Evolutionary conservation across 2,329 filamentous ascomycete genomes (phyloP).

Genomic region (Cordyceps cateniannulata): DNA sequence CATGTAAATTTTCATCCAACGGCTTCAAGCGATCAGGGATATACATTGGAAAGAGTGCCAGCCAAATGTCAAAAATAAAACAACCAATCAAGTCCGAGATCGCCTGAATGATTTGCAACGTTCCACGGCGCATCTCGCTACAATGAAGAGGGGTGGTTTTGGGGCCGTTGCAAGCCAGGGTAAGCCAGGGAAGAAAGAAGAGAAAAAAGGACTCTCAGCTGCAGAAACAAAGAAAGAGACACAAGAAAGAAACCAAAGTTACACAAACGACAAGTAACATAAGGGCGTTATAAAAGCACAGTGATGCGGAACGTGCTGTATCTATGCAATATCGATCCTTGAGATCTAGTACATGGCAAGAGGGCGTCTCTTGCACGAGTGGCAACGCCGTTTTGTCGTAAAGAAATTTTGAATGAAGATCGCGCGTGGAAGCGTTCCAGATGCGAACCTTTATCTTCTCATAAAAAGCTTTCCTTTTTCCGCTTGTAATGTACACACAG

Average conservation of each 20-base stretch:
- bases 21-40: not conserved
- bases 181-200: constrained; percentile 16
- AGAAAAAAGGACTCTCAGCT: constrained; percentile 11
- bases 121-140: not conserved
- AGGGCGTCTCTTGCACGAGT: not conserved
- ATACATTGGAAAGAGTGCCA: not conserved
- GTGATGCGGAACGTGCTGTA: constrained; percentile 15
- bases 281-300: constrained; percentile 14
- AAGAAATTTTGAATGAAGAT: not conserved
- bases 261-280: constrained; percentile 24
- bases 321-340: constrained; percentile 14
- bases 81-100: constrained; percentile 2
- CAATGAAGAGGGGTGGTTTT: not conserved
- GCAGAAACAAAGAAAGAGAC: constrained; percentile 6
- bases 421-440: not conserved
- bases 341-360: constrained; percentile 13
- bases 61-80: constrained; percentile 6
- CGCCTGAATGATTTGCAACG: not conserved
- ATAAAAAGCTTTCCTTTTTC: constrained; percentile 7
- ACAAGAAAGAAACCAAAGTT: constrained; percentile 15
- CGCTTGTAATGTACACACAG: constrained; percentile 12
- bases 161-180: not conserved
- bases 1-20: not conserved
- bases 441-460: constrained; percentile 4
- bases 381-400: constrained; percentile 14